Percentiles rank a stretch among this genome's conserved stretches.
Conservation (phyloP, 2,329 filamentous ascomycete genomes). For the Trichoderma hamatum region DNA sequence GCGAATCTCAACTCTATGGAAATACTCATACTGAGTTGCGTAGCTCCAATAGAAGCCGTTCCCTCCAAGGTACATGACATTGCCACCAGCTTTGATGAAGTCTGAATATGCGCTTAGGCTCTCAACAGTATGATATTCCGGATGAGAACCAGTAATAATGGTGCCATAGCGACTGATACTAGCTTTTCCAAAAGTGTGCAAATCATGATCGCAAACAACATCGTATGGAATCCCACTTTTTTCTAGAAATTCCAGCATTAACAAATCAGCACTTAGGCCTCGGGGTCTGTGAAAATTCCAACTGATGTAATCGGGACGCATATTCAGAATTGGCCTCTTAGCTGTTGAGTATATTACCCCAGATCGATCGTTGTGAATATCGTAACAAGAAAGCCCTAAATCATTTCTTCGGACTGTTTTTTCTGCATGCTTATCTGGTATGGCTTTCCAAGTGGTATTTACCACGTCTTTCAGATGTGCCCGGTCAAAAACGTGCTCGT, state of each 20-base stretch:
- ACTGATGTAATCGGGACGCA: neutral
- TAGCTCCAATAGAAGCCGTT: constrained; percentile 8
- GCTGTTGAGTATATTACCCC: neutral
- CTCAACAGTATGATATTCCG: constrained; percentile 1
- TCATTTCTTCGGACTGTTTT: neutral
- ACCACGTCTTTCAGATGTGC: neutral
- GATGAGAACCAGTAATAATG: constrained; percentile 1
- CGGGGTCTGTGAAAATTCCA: constrained; percentile 2
- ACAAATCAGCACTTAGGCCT: neutral
- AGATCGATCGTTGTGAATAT: neutral
- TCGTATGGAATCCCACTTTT: neutral
- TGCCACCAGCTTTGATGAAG: neutral
- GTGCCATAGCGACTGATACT: neutral
- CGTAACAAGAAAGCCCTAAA: neutral
- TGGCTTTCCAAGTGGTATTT: neutral
- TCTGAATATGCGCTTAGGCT: neutral
- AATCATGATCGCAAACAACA: neutral
- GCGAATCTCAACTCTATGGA: neutral
- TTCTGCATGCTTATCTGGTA: neutral
- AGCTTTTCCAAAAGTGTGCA: neutral
- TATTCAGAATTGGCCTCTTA: neutral
- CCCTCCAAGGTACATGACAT: constrained; percentile 7
- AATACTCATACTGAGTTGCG: neutral
- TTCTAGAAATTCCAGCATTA: neutral
- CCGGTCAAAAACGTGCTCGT: constrained; percentile 2